Evolutionary conservation across 2,329 filamentous ascomycete genomes (phyloP), one percentile per base, ranked within the genome.

Genomic region (Penicillium sp.): DNA sequence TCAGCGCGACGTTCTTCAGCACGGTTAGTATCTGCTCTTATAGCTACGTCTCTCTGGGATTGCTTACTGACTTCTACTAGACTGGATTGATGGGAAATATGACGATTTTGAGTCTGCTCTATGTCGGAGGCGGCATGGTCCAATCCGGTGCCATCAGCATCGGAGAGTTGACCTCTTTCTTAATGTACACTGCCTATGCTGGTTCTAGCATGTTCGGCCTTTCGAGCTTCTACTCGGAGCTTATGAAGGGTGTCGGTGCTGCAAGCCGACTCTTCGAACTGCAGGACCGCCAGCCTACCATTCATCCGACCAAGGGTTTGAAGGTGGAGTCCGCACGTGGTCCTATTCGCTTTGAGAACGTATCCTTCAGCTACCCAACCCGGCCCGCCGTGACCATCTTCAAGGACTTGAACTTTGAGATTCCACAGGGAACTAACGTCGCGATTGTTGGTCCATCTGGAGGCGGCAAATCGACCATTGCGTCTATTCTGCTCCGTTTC

Each of bases 231-330:
- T 98, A 96, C 72, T 95, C 91, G 0, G 93, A 98, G 68, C 79
- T 98, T 54, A 98, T 98, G 93, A 98, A 98, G 71, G 95, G 95
- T 37, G 92, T 95, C 3, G 93, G 95, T 63, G 93, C 93, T 37
- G 93, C 93, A n/a, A 95, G 87, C 64, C 87, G 93, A 52, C 78
- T 98, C 1, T 98, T 98, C 64, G 93, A 98, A 66, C 80, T 98
- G 5, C 91, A 97, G 67, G 93, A 98, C 68, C 85, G 93, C 55
- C 78, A 88, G 50, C 88, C 91, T 0, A 86, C 84, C 2, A 95
- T 97, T 53, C 86, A 86, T n/a, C 83, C 91, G 18, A 98, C 95
- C 0, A 83, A 86, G 45, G 93, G 93, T 55, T 67, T 78, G 27
- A 86, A 83, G 52, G 90, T 98, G 27, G 79, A 76, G 47, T 95